Evolutionary conservation across 257 asterid genomes (phyloP), one percentile per base, ranked within the genome.

Genomic region (Echium plantagineum): DNA sequence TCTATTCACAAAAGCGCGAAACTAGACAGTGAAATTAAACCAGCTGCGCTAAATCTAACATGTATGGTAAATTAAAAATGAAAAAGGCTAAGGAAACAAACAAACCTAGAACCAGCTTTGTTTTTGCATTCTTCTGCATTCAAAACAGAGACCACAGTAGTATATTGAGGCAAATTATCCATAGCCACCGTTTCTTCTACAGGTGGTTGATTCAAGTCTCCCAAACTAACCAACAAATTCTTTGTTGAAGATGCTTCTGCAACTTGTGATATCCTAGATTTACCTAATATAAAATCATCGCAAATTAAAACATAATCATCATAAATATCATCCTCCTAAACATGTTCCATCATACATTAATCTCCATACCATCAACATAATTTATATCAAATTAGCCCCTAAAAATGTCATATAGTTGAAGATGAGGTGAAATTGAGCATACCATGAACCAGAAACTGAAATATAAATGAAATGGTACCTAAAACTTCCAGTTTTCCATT

Each of bases 31-130:
- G 32, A 28, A 28, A 3, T 28, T 28, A 28, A 28, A 3, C 32
- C 0, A 28, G 32, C 26, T 24, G 26, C 26, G 26, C 26, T 3
- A 24, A 31, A 31, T 31, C 38, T 31, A 7, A 7, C 6, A 31
- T 5, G 38, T 5, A 5, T 35, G 2, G 46, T 7, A 35, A 54
- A 54, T 9, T 13, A 54, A 54, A 22, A 54, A 18, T 1, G 12
- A 54, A 12, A 18, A 15, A 54, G 22, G 9, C 6, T 16, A 47
- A 28, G 56, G 58, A 28, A 49, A 20, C 22, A 10, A 28, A 68
- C 72, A 53, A 72, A 84, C 94, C 94, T 75, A 35, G 66, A 26
- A 55, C 58, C 49, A 15, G 69, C 68, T 73, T 73, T 68, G 57
- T 59, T 63, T 1, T 64, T 46, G 52, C 52, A 69, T 20, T 77